These are phyloP conservation scores for Metarhizium rileyi DNA, from an alignment of 2,329 filamentous ascomycete genomes.

Conservation along the genomic window DNA sequence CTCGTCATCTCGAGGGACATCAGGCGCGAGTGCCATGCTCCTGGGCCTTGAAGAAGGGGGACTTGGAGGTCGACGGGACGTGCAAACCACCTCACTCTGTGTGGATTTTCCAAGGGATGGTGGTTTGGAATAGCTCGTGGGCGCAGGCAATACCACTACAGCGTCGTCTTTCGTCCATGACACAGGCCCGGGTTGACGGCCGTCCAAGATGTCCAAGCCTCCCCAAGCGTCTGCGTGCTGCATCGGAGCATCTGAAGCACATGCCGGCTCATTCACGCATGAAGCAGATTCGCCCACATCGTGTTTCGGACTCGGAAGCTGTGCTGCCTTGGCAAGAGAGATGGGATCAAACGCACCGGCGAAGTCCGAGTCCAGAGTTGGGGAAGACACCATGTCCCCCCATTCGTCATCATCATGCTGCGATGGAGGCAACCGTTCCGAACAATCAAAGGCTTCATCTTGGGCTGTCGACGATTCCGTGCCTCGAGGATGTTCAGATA, in stretches of 20 bases:
- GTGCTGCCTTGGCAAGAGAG: neutral
- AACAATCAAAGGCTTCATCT: neutral
- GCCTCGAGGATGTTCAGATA: neutral
- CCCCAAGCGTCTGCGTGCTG: neutral
- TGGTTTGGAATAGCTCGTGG: neutral
- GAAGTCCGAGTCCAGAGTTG: constrained; percentile 9
- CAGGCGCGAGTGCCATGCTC: neutral
- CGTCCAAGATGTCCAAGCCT: neutral
- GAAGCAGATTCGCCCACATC: neutral
- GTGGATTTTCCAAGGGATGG: neutral
- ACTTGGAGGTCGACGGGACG: neutral
- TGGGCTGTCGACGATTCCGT: neutral
- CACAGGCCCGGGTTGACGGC: neutral
- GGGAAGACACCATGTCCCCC: constrained; percentile 47
- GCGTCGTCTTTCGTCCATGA: neutral
- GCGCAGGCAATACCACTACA: neutral
- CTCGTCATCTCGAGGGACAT: constrained; percentile 17
- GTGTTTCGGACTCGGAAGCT: neutral
- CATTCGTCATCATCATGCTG: constrained; percentile 45
- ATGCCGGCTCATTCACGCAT: neutral
- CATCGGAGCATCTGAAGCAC: neutral
- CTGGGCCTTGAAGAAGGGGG: neutral
- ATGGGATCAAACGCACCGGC: neutral
- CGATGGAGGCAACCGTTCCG: neutral
- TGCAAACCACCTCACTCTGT: neutral